phyloP scores from a whole-genome alignment of 2,329 filamentous ascomycete genomes.

The Diplocarpon mali region DNA sequence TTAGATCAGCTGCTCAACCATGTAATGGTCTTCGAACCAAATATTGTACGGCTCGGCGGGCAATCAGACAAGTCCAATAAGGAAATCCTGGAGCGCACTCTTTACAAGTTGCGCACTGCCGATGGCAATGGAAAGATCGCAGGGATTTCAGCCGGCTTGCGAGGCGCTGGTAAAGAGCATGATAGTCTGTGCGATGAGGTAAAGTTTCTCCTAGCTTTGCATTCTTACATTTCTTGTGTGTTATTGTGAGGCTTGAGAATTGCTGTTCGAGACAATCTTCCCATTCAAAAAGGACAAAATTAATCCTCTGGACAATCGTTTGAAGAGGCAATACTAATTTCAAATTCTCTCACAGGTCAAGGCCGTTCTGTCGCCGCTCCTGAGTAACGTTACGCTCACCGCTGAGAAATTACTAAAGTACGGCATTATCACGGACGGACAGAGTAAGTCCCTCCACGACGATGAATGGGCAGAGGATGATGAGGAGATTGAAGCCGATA shows the following conservation, averaged over 20 bases:
- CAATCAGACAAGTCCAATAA: slow-evolving; percentile 33
- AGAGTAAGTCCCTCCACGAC: slow-evolving; percentile 50
- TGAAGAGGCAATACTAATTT: too few relatives aligned
- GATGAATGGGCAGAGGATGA: slow-evolving; percentile 27
- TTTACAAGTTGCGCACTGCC: slow-evolving; percentile 47
- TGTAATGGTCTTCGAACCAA: slow-evolving; percentile 39
- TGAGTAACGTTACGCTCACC: slow-evolving; percentile 38
- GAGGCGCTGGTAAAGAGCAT: background rate
- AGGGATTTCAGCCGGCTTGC: slow-evolving; percentile 4
- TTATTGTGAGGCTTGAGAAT: too few relatives aligned
- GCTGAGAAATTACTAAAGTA: slow-evolving; percentile 41
- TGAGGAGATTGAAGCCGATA: background rate
- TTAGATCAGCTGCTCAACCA: slow-evolving; percentile 63
- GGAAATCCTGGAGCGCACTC: slow-evolving; percentile 51
- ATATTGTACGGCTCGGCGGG: slow-evolving; percentile 47
- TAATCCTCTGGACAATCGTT: too few relatives aligned
- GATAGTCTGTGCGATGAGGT: background rate
- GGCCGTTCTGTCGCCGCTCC: slow-evolving; percentile 22
- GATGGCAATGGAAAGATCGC: slow-evolving; percentile 22
- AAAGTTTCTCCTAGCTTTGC: too few relatives aligned
- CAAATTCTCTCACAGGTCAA: slow-evolving; percentile 2
- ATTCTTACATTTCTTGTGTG: too few relatives aligned
- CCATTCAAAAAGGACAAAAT: too few relatives aligned
- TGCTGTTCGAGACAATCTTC: too few relatives aligned
- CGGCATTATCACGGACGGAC: slow-evolving; percentile 48